phyloP scores from a whole-genome alignment of 2,329 filamentous ascomycete genomes.

The Lasiodiplodia theobromae region DNA sequence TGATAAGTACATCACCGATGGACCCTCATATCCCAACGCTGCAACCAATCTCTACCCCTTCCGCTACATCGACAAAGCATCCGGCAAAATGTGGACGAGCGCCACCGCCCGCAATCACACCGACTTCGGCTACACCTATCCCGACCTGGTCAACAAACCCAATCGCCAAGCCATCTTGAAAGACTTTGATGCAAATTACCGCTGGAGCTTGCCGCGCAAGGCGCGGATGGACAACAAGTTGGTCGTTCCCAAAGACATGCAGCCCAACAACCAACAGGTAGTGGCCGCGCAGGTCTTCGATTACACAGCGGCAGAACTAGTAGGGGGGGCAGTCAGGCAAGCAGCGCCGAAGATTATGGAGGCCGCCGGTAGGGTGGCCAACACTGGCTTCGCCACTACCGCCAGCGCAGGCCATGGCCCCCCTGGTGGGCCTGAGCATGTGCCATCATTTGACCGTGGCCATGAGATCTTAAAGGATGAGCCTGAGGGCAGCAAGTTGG shows the following conservation, averaged over 20 bases:
- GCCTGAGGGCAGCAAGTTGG: not conserved
- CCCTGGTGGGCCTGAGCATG: too few relatives aligned
- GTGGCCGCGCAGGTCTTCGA: not conserved
- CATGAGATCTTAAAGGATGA: not conserved
- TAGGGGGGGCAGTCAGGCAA: not conserved
- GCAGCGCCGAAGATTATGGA: not conserved
- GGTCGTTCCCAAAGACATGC: not conserved
- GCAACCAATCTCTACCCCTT: not conserved
- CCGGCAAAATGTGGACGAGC: not conserved
- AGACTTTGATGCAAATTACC: not conserved
- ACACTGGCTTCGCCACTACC: too few relatives aligned
- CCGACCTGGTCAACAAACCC: not conserved
- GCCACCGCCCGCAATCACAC: not conserved
- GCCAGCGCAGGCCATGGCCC: too few relatives aligned
- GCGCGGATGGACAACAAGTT: not conserved
- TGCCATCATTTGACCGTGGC: not conserved
- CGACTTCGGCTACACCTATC: not conserved
- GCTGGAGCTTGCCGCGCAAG: not conserved
- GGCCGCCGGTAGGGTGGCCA: not conserved
- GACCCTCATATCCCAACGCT: not conserved
- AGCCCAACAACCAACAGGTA: not conserved
- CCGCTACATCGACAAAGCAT: not conserved
- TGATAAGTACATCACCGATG: not conserved
- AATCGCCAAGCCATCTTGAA: not conserved
- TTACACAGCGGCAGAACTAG: not conserved